phyloP scores from a whole-genome alignment of 495 filamentous ascomycete genomes.

The Daldinia decipiens region DNA sequence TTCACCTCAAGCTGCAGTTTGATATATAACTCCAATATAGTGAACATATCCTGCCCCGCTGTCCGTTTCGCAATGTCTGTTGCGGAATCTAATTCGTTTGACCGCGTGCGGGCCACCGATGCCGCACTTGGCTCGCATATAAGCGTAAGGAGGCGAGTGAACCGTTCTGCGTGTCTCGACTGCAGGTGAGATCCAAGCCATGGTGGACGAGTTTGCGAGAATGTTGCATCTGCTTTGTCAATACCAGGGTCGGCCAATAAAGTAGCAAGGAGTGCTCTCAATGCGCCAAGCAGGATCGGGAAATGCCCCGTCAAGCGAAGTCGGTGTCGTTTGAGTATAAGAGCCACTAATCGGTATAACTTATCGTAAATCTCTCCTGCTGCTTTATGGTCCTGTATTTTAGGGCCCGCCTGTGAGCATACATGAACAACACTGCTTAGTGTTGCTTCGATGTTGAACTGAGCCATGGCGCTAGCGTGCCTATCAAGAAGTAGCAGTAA shows the following conservation, averaged over 20 bases:
- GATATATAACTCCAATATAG: conserved; percentile 76
- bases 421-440: conserved; percentile 66
- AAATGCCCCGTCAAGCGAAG: conserved; percentile 57
- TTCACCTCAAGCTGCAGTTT: conserved; percentile 67
- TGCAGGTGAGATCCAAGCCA: conserved; percentile 48
- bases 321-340: conserved; percentile 66
- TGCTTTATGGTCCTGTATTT: conserved; percentile 41
- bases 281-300: conserved; percentile 41
- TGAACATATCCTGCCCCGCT: conserved; percentile 78
- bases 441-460: conserved; percentile 76
- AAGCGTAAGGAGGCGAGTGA: conserved; percentile 76
- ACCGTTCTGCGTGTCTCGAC: conserved; percentile 67
- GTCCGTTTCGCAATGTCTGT: conserved; percentile 79
- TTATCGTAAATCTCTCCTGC: conserved; percentile 67
- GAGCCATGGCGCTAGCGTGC: conserved; percentile 64
- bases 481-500: conserved; percentile 68
- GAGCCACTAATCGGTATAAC: conserved; percentile 68
- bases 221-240: conserved; percentile 13
- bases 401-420: conserved; percentile 56
- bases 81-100: conserved; percentile 71
- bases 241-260: conserved; percentile 36
- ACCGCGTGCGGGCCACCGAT: conserved; percentile 67
- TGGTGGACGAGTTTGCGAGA: conserved; percentile 45
- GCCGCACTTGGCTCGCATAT: conserved; percentile 83
- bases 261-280: conserved; percentile 42